Base-by-base conservation (phyloP, 305 asterid genomes). In the Rubia tinctorum region DNA sequence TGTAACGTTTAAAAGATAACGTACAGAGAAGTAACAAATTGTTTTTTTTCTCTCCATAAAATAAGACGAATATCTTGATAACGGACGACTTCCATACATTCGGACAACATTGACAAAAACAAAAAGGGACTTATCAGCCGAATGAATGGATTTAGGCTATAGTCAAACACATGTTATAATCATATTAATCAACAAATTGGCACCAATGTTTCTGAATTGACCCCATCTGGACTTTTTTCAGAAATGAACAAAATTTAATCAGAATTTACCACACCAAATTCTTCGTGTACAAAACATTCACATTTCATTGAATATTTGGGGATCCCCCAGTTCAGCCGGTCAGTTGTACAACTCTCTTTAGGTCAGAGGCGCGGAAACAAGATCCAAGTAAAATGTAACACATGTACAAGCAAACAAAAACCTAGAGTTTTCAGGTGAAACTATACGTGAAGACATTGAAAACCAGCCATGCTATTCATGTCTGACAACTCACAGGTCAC, bases 301-400 rank as follows among this genome's bases (percentile, higher is more conserved):
- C 44, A 58, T 18, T 53, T 53, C 60, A 53, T 18, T 53, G 7
- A 53, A 53, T 49, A 53, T 53, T 53, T 66, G 39, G 39, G 34
- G 34, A 30, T 30, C 34, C 34, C 34, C 34, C 34, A 30, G 39
- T 34, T 68, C 66, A 34, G 71, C 72, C 78, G 78, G 75, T 68
- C 71, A 68, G 59, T 45, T 47, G 47, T 47, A 73, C 89, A 81
- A 72, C 85, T 80, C 87, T 76, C 37, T 80, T 61, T 59, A 75
- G 78, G 82, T 72, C 75, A 49, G 20, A 77, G 74, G 78, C 71
- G 60, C 73, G 67, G 69, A 44, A 53, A 53, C 1, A 53, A 53
- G 22, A 17, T 18, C 8, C 7, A 67, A 76, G 66, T 76, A 39
- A 39, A 39, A 20, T 18, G 14, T 40, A 78, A 85, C 71, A 75